A percentile compares a stretch with the other conserved stretches of the same genome.
Conservation (phyloP, 1,284 basidiomycete genomes). For the Pseudozyma sp. region DNA sequence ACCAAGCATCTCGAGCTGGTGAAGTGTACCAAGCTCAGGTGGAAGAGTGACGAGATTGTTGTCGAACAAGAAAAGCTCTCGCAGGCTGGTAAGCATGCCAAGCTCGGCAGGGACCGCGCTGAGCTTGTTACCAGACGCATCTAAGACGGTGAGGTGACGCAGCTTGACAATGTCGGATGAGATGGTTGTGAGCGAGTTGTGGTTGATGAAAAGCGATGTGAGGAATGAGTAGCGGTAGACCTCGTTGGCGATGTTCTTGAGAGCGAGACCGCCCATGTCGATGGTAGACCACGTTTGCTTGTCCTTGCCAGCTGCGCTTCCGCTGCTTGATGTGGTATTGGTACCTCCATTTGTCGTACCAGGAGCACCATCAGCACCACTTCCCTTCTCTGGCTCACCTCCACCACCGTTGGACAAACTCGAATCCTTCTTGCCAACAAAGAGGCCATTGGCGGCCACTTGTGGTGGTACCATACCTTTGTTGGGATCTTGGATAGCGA, state of each 20-base stretch:
- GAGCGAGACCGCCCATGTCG: constrained; percentile 93
- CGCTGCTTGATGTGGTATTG: constrained; percentile 5
- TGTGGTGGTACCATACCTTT: constrained; percentile 65
- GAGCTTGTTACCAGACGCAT: constrained; percentile 91
- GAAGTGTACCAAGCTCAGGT: constrained; percentile 86
- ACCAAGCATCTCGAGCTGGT: constrained; percentile 92
- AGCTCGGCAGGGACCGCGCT: constrained; percentile 84
- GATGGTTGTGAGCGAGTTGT: constrained; percentile 85
- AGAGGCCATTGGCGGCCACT: constrained; percentile 70
- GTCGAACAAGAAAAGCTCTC: constrained; percentile 95
- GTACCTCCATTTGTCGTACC: constrained; percentile 26
- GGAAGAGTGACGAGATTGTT: constrained; percentile 89
- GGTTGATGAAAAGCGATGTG: constrained; percentile 95
- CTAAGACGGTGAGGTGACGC: constrained; percentile 87
- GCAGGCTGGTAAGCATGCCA: constrained; percentile 88
- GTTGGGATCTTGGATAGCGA: constrained; percentile 71
- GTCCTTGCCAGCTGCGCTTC: constrained; percentile 19
- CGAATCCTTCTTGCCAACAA: constrained; percentile 62
- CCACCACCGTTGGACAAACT: constrained; percentile 42
- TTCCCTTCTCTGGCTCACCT: constrained; percentile 35
- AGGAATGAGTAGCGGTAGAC: constrained; percentile 93
- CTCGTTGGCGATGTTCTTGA: constrained; percentile 87
- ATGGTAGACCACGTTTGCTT: constrained; percentile 81
- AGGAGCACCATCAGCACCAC: constrained; percentile 19
- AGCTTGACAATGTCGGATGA: constrained; percentile 87